Base-by-base conservation (phyloP, 179 eudicot species). In the Amaranthus tricolor region DNA sequence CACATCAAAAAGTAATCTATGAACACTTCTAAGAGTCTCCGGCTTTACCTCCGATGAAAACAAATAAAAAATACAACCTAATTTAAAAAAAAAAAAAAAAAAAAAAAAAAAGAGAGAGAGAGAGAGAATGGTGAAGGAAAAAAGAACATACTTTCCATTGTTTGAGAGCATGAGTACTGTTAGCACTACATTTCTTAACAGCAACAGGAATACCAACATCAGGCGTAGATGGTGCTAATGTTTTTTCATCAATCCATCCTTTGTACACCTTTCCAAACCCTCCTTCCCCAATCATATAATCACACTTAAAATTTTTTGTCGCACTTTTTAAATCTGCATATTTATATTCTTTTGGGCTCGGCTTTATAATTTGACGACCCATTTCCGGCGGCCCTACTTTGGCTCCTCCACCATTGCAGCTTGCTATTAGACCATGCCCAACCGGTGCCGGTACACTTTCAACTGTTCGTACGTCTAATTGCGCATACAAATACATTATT, bases 131-230 rank as follows among this genome's bases (percentile, higher is more conserved):
- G 31, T 24, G 0, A 1, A 24, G 0, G 0, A 24, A 24, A 14
- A 66, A 24, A 13, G 7, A 53, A 76, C 71, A 31, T 71, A 92
- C 98, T 89, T 90, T 86, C 98, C 98, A 94, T 72, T 92, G 96
- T 75, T 89, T 87, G 68, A 90, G 82, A 15, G 97, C 98, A 81
- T 92, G 98, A 6, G 75, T 76, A 83, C 96, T 90, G 51, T 92
- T 96, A 8, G 97, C 83, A 73, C 69, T 88, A 21, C 90, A 88
- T 76, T 81, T 92, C 82, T 94, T 94, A 70, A 94, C 91, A 50
- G 97, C 98, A 62, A 94, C 94, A 12, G 89, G 76, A 6, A 91
- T 84, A 47, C 98, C 98, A 21, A 80, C 62, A 6, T 93, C 93
- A 19, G 47, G 73, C 75, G 80, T 83, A 44, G 86, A 83, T 13